Conservation (phyloP, 1,284 basidiomycete genomes). For the Mrakiaceae sp. region DNA sequence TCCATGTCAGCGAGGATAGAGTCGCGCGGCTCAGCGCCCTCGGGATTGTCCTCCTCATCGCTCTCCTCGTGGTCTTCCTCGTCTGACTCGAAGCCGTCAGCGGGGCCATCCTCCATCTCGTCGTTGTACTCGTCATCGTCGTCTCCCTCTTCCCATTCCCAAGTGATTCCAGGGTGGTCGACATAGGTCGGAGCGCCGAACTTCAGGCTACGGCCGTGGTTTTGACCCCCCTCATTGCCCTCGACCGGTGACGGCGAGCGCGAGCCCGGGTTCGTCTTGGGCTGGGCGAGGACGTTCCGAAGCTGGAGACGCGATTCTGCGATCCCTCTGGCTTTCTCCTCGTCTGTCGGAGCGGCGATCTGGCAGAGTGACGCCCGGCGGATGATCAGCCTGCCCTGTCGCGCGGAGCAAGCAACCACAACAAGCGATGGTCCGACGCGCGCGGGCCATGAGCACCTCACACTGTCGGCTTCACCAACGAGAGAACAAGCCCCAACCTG, state of each 20-base stretch:
- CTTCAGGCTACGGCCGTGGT: constrained; percentile 26
- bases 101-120: not conserved
- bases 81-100: constrained; percentile 23
- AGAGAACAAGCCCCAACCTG: not conserved
- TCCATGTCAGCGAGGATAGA: constrained; percentile 32
- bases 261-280: constrained; percentile 1
- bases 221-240: constrained; percentile 19
- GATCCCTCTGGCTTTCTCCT: constrained; percentile 20
- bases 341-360: constrained; percentile 28
- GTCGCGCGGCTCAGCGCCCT: not conserved
- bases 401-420: too few species aligned
- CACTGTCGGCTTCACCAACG: too few species aligned
- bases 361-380: constrained; percentile 11
- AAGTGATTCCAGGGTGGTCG: constrained; percentile 38
- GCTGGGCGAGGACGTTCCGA: constrained; percentile 6
- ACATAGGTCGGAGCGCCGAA: constrained; percentile 42
- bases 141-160: constrained; percentile 63
- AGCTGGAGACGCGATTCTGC: constrained; percentile 11
- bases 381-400: too few species aligned
- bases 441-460: not conserved
- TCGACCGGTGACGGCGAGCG: constrained; percentile 16
- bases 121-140: constrained; percentile 40
- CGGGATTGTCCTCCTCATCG: not conserved
- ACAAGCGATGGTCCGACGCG: too few species aligned
- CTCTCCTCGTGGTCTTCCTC: constrained; percentile 34